Base-by-base conservation (phyloP, 192 early-diverging fungal genomes). In the Coemansia umbellata region DNA sequence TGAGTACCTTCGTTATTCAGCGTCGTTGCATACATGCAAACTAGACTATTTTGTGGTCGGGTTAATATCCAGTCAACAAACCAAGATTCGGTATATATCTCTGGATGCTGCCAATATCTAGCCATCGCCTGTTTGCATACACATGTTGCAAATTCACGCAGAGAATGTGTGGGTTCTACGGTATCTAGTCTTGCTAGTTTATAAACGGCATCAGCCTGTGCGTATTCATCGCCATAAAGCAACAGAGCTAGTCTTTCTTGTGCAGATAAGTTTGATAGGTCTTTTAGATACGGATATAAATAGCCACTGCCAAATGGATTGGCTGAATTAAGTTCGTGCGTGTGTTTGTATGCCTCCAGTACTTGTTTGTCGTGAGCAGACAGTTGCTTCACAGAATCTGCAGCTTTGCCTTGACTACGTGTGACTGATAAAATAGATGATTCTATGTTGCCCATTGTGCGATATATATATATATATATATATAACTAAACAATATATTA, bases 61-160 rank as follows among this genome's bases (percentile, higher is more conserved):
- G 35, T 26, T 31, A 60, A 9, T 2, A 55, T 33, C 64, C 64
- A 59, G 5, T 50, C 31, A 9, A 47, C 51, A 21, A 55, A 19
- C 63, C 55, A 66, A 8, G n/a, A 1, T 10, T 39, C 49, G 5
- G 19, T 10, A 11, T 8, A 14, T 37, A 1, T 5, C 15, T 17
- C 40, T 30, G 4, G 14, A 14, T 15, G 7, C 17, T 48, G 11
- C 65, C 65, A 68, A 26, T 55, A 60, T 22, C 28, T 45, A 15
- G 28, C 8, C 1, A 68, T 21, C 17, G 40, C 65, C 3, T 27
- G 30, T 15, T 36, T 18, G 30, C 65, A 68, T 17, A 56, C 48
- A 14, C 28, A 18, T n/a, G 18, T 13, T 4, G 30, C 39, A n/a
- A 68, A 56, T 13, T 17, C 21, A 5, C 39, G 18, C 13, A 60